Base-by-base conservation (phyloP, 495 filamentous ascomycete genomes). In the Mycothermus thermophilus region DNA sequence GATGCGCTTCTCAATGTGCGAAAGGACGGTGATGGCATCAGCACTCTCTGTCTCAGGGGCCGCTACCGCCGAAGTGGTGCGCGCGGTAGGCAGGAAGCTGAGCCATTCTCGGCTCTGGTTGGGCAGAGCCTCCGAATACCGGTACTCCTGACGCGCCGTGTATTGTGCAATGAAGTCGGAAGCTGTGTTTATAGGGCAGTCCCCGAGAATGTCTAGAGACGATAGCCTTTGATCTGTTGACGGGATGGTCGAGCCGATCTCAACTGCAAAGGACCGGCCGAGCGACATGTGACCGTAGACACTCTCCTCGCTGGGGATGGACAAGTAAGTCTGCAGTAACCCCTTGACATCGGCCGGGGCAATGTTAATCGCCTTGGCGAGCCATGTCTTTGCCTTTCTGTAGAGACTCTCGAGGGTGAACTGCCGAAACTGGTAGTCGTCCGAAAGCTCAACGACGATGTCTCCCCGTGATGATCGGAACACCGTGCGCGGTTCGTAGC, bases 81-180 rank as follows among this genome's bases (percentile, higher is more conserved):
- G 56, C 31, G 65, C 59, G 27, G 69, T 47, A 5, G 64, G 62
- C 54, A 75, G 69, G 35, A 74, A 64, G 24, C 63, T 64, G 17
- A 75, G 44, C 67, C 76, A 71, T 38, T 83, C 77, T 32, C 61
- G 55, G 33, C 71, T 69, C 41, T 75, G 66, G 25, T 75, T 74
- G 8, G 75, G 70, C 26, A 78, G 51, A 8, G 74, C 60, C 48
- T 93, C 83, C 10, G 79, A 71, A 41, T 82, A 81, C 19, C 82
- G 74, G 52, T 96, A 96, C 46, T 85, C 85, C 51, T 96, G 92
- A 7, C 90, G 81, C 15, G 82, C 90, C n/a, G 87, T 95, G 49
- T 96, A 95, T 50, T 95, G 84, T 21, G 86, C 82, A 51, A 96
- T 78, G 46, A 97, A 93, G 53, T 94, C 86, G 10, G 88, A 95